A percentile compares a stretch with the other conserved stretches of the same genome.
phyloP scores from a whole-genome alignment of 2,329 filamentous ascomycete species.

The Neofusicoccum umdonicola region DNA sequence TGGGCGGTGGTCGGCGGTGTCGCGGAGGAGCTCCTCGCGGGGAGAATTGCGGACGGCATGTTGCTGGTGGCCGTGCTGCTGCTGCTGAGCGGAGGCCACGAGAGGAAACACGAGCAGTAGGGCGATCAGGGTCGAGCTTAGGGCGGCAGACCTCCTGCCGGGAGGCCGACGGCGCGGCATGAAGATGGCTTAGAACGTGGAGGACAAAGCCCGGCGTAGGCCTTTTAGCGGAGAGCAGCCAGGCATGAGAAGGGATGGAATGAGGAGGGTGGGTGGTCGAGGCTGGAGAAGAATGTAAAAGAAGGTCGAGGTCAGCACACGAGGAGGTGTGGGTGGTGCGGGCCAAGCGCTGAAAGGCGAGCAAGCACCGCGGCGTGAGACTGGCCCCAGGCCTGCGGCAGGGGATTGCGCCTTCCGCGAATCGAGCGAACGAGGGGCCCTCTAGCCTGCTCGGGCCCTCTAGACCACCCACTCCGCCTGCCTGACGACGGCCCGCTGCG shows the following conservation, averaged over 20 bases:
- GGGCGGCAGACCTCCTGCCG: constrained; percentile 37
- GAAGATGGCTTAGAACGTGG: constrained; percentile 17
- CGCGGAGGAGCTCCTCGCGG: constrained; percentile 28
- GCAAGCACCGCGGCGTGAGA: constrained; percentile 4
- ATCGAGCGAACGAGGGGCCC: constrained; percentile 1
- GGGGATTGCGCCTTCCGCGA: neutral
- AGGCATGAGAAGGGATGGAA: constrained; percentile 18
- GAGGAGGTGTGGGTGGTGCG: constrained; percentile 11
- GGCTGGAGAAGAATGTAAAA: constrained; percentile 12
- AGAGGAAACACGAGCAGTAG: constrained; percentile 34
- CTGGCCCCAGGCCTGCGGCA: neutral
- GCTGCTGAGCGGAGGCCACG: constrained; percentile 39
- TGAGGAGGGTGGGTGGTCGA: constrained; percentile 1
- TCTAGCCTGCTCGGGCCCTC: neutral
- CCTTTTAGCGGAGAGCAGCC: constrained; percentile 13
- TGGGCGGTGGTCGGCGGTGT: constrained; percentile 26
- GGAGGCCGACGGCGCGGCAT: constrained; percentile 43
- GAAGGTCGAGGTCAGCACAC: constrained; percentile 10
- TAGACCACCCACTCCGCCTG: constrained; percentile 1
- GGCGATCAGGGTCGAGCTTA: constrained; percentile 28
- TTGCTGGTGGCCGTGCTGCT: constrained; percentile 28
- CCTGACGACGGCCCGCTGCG: constrained; percentile 3
- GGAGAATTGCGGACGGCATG: constrained; percentile 27
- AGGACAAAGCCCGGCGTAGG: constrained; percentile 16
- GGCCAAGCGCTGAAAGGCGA: constrained; percentile 14